Conservation (phyloP, 176 grass and related monocot genomes). For the Secale cereale region DNA sequence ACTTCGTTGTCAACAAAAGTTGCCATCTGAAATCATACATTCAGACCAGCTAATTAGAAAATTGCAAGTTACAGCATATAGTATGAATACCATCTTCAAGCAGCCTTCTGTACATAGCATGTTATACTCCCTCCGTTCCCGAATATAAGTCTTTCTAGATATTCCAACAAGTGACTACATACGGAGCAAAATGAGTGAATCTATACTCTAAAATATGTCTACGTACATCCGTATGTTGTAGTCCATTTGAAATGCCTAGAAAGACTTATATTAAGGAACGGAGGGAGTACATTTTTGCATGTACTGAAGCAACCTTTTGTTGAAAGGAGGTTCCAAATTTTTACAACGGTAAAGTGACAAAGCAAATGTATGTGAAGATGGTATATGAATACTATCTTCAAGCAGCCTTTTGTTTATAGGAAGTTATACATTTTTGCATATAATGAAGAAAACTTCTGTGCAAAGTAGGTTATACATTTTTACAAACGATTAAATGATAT, state of each 20-base stretch:
- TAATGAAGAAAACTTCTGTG: neutral
- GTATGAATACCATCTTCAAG: slow-evolving; percentile 20
- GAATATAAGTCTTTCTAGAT: too few relatives aligned
- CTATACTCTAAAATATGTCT: too few relatives aligned
- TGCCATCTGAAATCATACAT: slow-evolving; percentile 61
- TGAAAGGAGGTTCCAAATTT: neutral
- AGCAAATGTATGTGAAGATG: too few relatives aligned
- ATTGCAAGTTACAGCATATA: neutral
- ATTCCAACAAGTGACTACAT: too few relatives aligned
- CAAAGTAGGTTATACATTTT: neutral
- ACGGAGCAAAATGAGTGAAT: too few relatives aligned
- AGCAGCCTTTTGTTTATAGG: too few relatives aligned
- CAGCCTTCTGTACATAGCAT: neutral
- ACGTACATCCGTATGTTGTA: too few relatives aligned
- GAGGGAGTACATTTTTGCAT: neutral
- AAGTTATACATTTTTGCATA: too few relatives aligned
- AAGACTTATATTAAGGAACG: too few relatives aligned
- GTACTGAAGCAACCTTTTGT: neutral
- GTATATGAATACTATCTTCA: too few relatives aligned
- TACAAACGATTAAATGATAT: neutral
- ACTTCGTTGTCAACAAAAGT: slow-evolving; percentile 82
- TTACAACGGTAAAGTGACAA: neutral
- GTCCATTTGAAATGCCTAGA: too few relatives aligned
- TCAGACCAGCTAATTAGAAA: slow-evolving; percentile 23
- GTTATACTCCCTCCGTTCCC: too few relatives aligned